These are phyloP conservation scores for Cunninghamia lanceolata DNA, from an alignment of 75 land plant genomes.

Conservation along the genomic window DNA sequence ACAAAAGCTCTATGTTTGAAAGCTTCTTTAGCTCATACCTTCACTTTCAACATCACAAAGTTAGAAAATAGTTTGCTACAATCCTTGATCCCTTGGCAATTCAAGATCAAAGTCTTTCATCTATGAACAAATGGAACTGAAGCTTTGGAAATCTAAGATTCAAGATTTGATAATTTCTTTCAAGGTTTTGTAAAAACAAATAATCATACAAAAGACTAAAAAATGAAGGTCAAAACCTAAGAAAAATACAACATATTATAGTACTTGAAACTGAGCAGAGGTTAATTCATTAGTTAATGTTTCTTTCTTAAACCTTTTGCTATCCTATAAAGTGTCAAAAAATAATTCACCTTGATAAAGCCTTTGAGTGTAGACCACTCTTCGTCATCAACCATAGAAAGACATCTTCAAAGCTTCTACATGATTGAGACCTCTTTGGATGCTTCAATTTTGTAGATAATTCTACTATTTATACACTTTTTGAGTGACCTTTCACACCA, in stretches of 20 bases:
- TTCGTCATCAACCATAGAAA: constrained; percentile 28
- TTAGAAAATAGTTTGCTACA: too few relatives aligned
- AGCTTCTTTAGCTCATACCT: too few relatives aligned
- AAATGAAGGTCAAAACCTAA: background rate
- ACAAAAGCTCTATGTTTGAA: too few relatives aligned
- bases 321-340: constrained; percentile 46
- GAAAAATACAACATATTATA: background rate
- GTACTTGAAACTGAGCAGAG: background rate
- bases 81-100: background rate
- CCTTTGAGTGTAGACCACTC: constrained; percentile 94
- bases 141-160: background rate
- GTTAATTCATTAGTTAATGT: background rate
- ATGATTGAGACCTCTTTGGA: constrained; percentile 12
- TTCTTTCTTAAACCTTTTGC: background rate
- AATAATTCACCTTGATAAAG: constrained; percentile 77
- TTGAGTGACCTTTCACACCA: background rate
- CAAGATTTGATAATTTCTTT: background rate
- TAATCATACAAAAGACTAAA: background rate
- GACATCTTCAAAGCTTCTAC: constrained; percentile 38
- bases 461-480: background rate
- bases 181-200: background rate
- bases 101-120: background rate
- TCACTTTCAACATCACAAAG: too few relatives aligned
- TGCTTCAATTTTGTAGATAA: background rate
- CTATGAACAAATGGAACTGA: background rate